Evolutionary conservation across 805 yeast species (phyloP).

Genomic region (Metschnikowia chrysomelidarum): DNA sequence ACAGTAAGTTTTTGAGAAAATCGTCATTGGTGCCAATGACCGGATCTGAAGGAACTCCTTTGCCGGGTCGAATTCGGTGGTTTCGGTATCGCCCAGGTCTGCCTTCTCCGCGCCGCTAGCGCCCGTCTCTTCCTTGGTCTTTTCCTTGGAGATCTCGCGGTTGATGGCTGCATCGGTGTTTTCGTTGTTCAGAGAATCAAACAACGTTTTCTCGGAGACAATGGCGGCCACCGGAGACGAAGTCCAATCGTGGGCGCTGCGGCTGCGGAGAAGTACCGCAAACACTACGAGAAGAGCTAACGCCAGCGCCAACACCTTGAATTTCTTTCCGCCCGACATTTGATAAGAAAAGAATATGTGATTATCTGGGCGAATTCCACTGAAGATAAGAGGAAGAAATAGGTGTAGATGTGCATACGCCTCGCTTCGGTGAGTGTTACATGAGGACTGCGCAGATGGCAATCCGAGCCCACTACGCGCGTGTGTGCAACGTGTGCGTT

Average conservation of each 20-base stretch:
- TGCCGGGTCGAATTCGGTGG: conserved; percentile 31
- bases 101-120: conserved; percentile 10
- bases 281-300: conserved; percentile 6
- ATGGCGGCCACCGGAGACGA: conserved; percentile 24
- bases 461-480: conserved; percentile 1
- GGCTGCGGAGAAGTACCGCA: conserved; percentile 28
- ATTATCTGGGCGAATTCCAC: too few relatives aligned
- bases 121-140: conserved; percentile 13
- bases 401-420: too few relatives aligned
- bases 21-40: conserved; percentile 59
- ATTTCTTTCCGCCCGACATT: conserved; percentile 6
- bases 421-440: too few relatives aligned
- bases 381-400: too few relatives aligned
- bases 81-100: conserved; percentile 6
- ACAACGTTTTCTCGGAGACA: conserved; percentile 22
- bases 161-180: conserved; percentile 41
- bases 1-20: conserved; percentile 58
- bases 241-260: conserved; percentile 32
- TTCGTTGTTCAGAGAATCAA: conserved; percentile 36
- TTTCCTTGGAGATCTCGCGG: conserved; percentile 30
- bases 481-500: not conserved
- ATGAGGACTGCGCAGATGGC: too few relatives aligned
- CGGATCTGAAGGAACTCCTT: conserved; percentile 53
- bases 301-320: conserved; percentile 9
- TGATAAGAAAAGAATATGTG: too few relatives aligned